Base-by-base conservation (phyloP, 176 grass and related monocot genomes). In the Dendrocalamus sinicus region DNA sequence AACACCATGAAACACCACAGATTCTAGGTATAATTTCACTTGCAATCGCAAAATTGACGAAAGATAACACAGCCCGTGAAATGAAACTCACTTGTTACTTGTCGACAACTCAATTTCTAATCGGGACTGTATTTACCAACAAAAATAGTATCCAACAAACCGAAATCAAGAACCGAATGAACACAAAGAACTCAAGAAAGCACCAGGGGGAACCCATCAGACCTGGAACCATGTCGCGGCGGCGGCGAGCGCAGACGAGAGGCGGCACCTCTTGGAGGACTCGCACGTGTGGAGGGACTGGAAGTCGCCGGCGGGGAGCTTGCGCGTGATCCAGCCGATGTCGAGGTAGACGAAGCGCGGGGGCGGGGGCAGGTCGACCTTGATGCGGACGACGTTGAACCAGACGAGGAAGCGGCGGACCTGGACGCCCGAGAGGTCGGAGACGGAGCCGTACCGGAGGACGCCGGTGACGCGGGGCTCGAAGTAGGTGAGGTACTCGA, bases 311-410 rank as follows among this genome's bases (percentile, higher is more conserved):
- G 89, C 87, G 60, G 79, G 82, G 20, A 97, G 83, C 76, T 92
- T 94, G 82, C 92, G 92, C 30, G 88, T 89, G 60, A 97, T 92
- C 94, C 85, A 97, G 0, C 90, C 90, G 69, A 90, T 91, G 86
- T 95, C 93, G 68, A 95, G 76, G 83, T 92, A 90, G 65, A 95
- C 89, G 75, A 77, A 95, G 57, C 70, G 86, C 55, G 80, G 52
- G 2, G 90, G 93, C 71, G 93, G 93, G 30, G 90, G 90, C n/a
- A 89, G 86, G 84, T 83, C 72, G 76, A 92, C 93, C 93, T 92
- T 95, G 85, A 92, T 76, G 59, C 90, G 88, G 77, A 88, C 30
- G 54, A 95, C 74, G 80, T 72, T 55, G 78, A 81, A 90, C 93
- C 93, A 95, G 67, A 95, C 24, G 73, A 92, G 88, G 90, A 92